Evolutionary conservation across 257 asterid species (phyloP), one percentile per base, ranked within the genome.

Genomic region (Oldenlandia corymbosa): DNA sequence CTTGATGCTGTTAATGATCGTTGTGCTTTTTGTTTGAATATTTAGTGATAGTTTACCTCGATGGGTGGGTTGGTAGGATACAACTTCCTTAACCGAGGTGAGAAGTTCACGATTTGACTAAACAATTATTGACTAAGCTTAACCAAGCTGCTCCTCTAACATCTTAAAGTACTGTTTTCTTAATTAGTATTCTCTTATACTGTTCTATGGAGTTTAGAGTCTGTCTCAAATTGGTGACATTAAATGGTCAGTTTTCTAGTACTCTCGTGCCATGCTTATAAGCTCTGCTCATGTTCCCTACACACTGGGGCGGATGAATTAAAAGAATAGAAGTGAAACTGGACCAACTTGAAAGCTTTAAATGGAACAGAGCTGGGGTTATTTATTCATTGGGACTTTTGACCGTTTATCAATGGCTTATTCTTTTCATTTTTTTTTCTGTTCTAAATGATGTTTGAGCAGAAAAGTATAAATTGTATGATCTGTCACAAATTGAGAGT

Each of bases 301-400:
- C 74, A 68, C 47, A 51, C 71, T 48, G 65, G 58, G 74, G 65
- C 75, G 36, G 58, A 69, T 58, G 55, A 50, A 69, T 64, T 50
- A 64, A 74, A 74, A 60, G 79, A 74, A 73, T 55, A 49, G 42
- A 55, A 18, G 50, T 57, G 75, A 49, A 67, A 61, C 47, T 10
- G 62, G 66, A 62, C 68, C 53, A 30, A 65, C 18, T 48, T 34
- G 58, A 50, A 64, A 63, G 36, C 30, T 66, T 65, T 60, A 55
- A 72, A 58, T 30, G 72, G 27, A 30, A 34, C n/a, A 42, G 17
- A 43, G 48, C 61, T 74, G 72, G 68, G 72, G 75, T 58, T 58
- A 23, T 65, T 54, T 62, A 54, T 63, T 47, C 58, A 53, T 62
- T 23, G 23, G 55, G 46, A 60, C 76, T 70, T 75, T 70, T 75